Conservation (phyloP, 371 early-diverging fungal genomes). For the Mortierella sp. region DNA sequence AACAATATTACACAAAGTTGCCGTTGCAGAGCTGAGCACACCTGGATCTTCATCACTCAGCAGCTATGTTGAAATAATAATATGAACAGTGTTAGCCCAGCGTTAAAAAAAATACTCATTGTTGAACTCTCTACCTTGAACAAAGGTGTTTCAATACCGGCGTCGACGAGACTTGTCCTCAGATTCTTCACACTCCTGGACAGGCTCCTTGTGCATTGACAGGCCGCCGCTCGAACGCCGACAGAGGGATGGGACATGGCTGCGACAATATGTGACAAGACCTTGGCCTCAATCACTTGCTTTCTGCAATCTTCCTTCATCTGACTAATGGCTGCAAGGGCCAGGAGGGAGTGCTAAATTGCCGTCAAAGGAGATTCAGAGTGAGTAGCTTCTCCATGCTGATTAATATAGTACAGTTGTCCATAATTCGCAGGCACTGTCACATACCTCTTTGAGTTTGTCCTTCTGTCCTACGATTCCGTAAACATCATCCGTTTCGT, state of each 20-base stretch:
- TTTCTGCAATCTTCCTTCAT: conserved; percentile 85
- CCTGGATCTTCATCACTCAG: conserved; percentile 72
- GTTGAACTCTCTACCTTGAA: too few species aligned
- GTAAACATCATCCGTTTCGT: conserved; percentile 58
- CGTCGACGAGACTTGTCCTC: conserved; percentile 86
- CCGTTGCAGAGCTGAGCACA: conserved; percentile 82
- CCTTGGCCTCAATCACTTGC: conserved; percentile 82
- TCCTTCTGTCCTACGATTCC: conserved; percentile 70
- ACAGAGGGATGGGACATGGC: conserved; percentile 72
- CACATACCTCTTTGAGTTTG: conserved; percentile 70
- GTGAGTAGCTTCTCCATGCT: not conserved
- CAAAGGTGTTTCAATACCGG: conserved; percentile 78
- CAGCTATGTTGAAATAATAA: conserved; percentile 53
- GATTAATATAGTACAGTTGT: not conserved
- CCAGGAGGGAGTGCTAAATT: conserved; percentile 74
- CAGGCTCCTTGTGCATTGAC: conserved; percentile 81
- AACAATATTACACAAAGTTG: conserved; percentile 88
- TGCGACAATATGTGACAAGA: conserved; percentile 78
- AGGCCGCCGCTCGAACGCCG: conserved; percentile 81
- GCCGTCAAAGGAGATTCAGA: not conserved
- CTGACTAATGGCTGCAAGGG: conserved; percentile 82
- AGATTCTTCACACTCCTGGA: conserved; percentile 85
- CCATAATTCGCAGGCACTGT: not conserved
- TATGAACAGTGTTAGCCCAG: not conserved
- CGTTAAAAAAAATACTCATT: not conserved